A percentile compares a stretch with the other conserved stretches of the same genome.
phyloP scores from a whole-genome alignment of 257 asterid species.

The Linderniella brevidens region DNA sequence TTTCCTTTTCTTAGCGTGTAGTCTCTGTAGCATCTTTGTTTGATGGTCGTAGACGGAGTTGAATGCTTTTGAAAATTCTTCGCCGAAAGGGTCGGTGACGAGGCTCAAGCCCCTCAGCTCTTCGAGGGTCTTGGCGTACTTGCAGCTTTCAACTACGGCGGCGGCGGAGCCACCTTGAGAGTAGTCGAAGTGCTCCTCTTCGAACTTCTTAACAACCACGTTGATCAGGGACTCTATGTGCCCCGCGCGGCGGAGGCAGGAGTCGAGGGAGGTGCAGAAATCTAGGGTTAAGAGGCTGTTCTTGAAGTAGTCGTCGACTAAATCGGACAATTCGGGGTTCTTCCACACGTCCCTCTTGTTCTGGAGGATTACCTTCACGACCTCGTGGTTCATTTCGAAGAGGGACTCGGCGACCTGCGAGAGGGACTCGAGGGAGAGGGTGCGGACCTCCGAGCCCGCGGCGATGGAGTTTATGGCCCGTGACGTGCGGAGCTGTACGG shows the following conservation, averaged over 20 bases:
- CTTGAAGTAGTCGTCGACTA: conserved; percentile 74
- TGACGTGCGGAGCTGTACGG: conserved; percentile 47
- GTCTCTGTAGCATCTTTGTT: conserved; percentile 32
- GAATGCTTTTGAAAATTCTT: conserved; percentile 42
- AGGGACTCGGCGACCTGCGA: conserved; percentile 54
- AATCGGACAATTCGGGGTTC: conserved; percentile 38
- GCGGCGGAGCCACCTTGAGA: conserved; percentile 8
- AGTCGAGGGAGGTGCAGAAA: conserved; percentile 63
- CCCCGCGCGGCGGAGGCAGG: conserved; percentile 48
- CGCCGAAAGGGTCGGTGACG: conserved; percentile 61
- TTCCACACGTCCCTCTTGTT: conserved; percentile 64
- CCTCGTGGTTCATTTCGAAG: conserved; percentile 67
- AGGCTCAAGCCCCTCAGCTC: conserved; percentile 42
- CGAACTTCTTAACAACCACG: conserved; percentile 38
- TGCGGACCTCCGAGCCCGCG: conserved; percentile 39
- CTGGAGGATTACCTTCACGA: conserved; percentile 43
- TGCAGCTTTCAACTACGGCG: no score
- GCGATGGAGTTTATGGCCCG: conserved; percentile 75
- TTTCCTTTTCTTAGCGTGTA: conserved; percentile 36
- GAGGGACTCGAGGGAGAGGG: conserved; percentile 74
- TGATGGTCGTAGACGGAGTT: conserved; percentile 37
- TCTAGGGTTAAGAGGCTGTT: conserved; percentile 60
- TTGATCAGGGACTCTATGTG: conserved; percentile 48
- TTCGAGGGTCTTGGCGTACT: conserved; percentile 38
- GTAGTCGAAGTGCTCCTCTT: conserved; percentile 24